phyloP scores from a whole-genome alignment of 805 yeast species.

The Saturnispora sanitii region DNA sequence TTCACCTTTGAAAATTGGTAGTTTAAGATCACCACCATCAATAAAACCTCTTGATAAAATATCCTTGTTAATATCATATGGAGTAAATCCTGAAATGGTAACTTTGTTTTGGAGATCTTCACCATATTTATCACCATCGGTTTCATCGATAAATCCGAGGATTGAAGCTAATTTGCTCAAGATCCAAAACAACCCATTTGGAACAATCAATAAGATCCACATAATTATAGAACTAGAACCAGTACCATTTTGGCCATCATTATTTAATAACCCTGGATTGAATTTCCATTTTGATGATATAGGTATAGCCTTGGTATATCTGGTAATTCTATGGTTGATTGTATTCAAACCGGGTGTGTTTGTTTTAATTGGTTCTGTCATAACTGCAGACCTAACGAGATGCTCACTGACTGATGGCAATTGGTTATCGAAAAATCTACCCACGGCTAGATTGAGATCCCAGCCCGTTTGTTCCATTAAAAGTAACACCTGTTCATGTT shows the following conservation, averaged over 20 bases:
- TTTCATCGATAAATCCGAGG: conserved; percentile 25
- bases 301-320: conserved; percentile 28
- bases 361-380: neutral
- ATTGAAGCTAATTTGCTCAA: conserved; percentile 29
- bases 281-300: conserved; percentile 30
- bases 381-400: neutral
- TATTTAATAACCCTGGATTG: conserved; percentile 21
- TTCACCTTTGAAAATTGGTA: conserved; percentile 25
- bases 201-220: conserved; percentile 45
- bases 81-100: conserved; percentile 23
- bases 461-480: conserved; percentile 44
- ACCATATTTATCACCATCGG: conserved; percentile 10
- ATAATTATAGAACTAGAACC: conserved; percentile 28
- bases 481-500: conserved; percentile 35
- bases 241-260: neutral
- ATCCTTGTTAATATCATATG: conserved; percentile 18
- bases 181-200: conserved; percentile 36
- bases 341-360: conserved; percentile 8
- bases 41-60: conserved; percentile 15
- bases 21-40: conserved; percentile 15
- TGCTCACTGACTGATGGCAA: neutral
- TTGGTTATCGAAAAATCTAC: conserved; percentile 48
- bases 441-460: conserved; percentile 52
- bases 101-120: conserved; percentile 30
- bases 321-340: conserved; percentile 18